Conservation (phyloP, 148 eudicot species). For the Silene latifolia region DNA sequence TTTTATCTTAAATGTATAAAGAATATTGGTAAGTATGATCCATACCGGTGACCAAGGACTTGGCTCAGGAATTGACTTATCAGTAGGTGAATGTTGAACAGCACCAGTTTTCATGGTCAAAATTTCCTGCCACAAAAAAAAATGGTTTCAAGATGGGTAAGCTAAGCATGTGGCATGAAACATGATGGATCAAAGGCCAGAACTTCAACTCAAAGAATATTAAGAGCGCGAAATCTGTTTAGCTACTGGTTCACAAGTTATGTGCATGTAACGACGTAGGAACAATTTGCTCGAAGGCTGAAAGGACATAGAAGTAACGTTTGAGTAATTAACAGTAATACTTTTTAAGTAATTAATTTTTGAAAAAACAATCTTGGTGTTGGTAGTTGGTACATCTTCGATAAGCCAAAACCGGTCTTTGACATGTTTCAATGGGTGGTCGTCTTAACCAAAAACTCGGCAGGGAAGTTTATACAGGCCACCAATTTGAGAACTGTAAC, state of each 20-base stretch:
- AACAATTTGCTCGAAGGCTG: background rate
- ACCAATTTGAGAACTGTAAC: background rate
- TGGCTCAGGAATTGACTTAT: slow-evolving; percentile 71
- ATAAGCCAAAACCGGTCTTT: background rate
- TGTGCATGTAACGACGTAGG: background rate
- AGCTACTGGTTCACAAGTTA: background rate
- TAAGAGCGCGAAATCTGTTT: background rate
- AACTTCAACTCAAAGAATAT: background rate
- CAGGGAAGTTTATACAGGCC: background rate
- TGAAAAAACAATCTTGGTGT: no score
- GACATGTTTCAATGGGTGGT: background rate
- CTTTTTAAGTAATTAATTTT: no score
- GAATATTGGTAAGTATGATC: background rate
- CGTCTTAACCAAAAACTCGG: no score
- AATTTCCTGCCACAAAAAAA: slow-evolving; percentile 56
- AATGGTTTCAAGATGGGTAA: slow-evolving; percentile 10
- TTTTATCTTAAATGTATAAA: background rate
- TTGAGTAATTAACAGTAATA: no score
- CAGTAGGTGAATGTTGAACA: slow-evolving; percentile 89
- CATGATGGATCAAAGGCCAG: background rate
- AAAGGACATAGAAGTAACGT: background rate
- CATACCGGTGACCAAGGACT: slow-evolving; percentile 99
- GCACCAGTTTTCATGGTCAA: slow-evolving; percentile 78
- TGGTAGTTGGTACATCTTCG: background rate
- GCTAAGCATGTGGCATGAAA: background rate